phyloP scores from a whole-genome alignment of 176 grass and related monocot species.

The Leersia perrieri region DNA sequence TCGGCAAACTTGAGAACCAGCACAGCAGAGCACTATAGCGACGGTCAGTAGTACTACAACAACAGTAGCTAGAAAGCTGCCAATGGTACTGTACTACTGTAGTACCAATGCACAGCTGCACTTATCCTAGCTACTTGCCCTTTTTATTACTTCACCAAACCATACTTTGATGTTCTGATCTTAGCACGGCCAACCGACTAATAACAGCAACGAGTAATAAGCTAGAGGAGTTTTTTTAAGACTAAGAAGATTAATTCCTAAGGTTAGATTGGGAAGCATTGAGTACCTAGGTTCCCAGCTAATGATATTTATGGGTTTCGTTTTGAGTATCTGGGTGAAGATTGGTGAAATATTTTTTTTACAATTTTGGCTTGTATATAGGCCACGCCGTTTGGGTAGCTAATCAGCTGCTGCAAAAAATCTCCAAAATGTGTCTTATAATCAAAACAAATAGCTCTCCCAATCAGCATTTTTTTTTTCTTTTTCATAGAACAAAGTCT shows the following conservation, averaged over 20 bases:
- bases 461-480: no score
- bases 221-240: background rate
- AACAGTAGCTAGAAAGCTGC: background rate
- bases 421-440: no score
- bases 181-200: background rate
- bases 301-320: background rate
- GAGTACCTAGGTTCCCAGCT: background rate
- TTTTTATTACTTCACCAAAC: constrained; percentile 23
- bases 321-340: background rate
- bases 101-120: constrained; percentile 22
- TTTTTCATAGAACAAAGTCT: no score
- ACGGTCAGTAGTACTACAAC: background rate
- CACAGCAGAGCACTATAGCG: background rate
- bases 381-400: no score
- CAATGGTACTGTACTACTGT: background rate
- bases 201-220: background rate
- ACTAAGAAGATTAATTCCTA: background rate
- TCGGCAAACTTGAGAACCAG: background rate
- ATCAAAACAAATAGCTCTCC: no score
- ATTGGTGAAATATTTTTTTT: no score
- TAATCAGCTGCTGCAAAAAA: no score
- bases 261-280: background rate
- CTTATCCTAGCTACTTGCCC: background rate
- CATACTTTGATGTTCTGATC: constrained; percentile 30
- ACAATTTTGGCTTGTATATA: background rate